Percentiles rank a stretch among this genome's conserved stretches.
These are phyloP conservation scores for Talaromyces sp. DNA, from an alignment of 2,329 filamentous ascomycete species.

Conservation along the genomic window DNA sequence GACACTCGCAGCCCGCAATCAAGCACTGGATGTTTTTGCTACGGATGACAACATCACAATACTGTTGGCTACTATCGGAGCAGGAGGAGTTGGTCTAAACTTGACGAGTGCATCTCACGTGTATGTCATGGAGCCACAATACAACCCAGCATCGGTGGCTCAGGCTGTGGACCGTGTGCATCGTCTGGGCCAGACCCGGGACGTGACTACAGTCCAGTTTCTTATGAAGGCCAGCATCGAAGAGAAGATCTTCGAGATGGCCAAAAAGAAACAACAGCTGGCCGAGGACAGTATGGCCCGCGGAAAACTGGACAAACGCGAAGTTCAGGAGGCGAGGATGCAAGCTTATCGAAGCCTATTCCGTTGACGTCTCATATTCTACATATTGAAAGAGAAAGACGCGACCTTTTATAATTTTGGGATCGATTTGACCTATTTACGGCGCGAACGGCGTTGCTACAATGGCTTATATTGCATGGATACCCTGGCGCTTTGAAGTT, in stretches of 20 bases:
- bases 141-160: slow-evolving; percentile 90
- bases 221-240: slow-evolving; percentile 91
- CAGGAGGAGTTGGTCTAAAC: slow-evolving; percentile 87
- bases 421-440: slow-evolving; percentile 1
- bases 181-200: slow-evolving; percentile 81
- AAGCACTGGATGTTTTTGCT: slow-evolving; percentile 72
- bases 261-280: slow-evolving; percentile 87
- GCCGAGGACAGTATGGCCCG: slow-evolving; percentile 81
- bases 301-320: slow-evolving; percentile 53
- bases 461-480: neutral
- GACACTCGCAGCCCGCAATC: slow-evolving; percentile 66
- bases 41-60: slow-evolving; percentile 67
- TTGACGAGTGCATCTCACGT: slow-evolving; percentile 79
- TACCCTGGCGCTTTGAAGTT: neutral
- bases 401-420: neutral
- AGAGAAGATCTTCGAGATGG: slow-evolving; percentile 84
- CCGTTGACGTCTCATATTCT: slow-evolving; percentile 23
- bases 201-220: slow-evolving; percentile 79
- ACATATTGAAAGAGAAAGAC: neutral
- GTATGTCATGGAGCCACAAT: slow-evolving; percentile 98
- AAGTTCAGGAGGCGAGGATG: slow-evolving; percentile 61
- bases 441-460: neutral
- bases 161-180: slow-evolving; percentile 94
- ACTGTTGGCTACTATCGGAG: slow-evolving; percentile 87
- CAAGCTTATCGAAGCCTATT: slow-evolving; percentile 59